These are phyloP conservation scores for Phytophthora pini DNA, from an alignment of 352 stramenopile genomes.

Conservation along the genomic window DNA sequence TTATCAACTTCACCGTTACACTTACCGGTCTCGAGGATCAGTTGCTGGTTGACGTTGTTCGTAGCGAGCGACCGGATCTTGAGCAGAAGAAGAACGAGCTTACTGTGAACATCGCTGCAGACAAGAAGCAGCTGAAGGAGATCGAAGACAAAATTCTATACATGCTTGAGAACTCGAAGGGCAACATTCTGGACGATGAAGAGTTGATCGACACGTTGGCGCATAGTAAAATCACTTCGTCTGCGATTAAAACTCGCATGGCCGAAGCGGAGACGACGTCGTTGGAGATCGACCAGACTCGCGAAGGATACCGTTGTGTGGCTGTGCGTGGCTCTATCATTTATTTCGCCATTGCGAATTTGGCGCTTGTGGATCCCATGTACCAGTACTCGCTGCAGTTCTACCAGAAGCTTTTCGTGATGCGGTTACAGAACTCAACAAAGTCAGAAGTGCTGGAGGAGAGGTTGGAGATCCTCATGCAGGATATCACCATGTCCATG, in stretches of 20 bases:
- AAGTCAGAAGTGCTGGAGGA: slow-evolving; percentile 85
- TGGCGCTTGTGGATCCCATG: slow-evolving; percentile 94
- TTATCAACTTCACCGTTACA: slow-evolving; percentile 96
- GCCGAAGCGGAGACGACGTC: slow-evolving; percentile 90
- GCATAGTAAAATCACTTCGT: slow-evolving; percentile 91
- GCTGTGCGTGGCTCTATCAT: slow-evolving; percentile 92
- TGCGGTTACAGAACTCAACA: slow-evolving; percentile 84
- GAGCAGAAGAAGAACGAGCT: slow-evolving; percentile 94
- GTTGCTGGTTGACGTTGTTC: slow-evolving; percentile 93
- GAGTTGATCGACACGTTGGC: slow-evolving; percentile 93
- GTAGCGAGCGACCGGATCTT: slow-evolving; percentile 91
- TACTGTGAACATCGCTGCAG: slow-evolving; percentile 92
- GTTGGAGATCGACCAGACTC: slow-evolving; percentile 90
- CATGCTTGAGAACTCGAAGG: slow-evolving; percentile 93
- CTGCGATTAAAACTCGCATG: slow-evolving; percentile 91
- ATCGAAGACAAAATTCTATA: slow-evolving; percentile 96
- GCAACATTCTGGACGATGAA: slow-evolving; percentile 96
- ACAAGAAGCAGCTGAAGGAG: slow-evolving; percentile 94
- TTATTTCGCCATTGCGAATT: slow-evolving; percentile 94
- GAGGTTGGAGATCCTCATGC: slow-evolving; percentile 90
- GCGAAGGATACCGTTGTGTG: slow-evolving; percentile 92
- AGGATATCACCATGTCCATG: slow-evolving; percentile 93
- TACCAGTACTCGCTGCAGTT: slow-evolving; percentile 96
- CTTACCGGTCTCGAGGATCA: slow-evolving; percentile 93
- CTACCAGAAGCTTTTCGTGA: slow-evolving; percentile 93